Base-by-base conservation (phyloP, 257 asterid species). In the Jasminum sambac region DNA sequence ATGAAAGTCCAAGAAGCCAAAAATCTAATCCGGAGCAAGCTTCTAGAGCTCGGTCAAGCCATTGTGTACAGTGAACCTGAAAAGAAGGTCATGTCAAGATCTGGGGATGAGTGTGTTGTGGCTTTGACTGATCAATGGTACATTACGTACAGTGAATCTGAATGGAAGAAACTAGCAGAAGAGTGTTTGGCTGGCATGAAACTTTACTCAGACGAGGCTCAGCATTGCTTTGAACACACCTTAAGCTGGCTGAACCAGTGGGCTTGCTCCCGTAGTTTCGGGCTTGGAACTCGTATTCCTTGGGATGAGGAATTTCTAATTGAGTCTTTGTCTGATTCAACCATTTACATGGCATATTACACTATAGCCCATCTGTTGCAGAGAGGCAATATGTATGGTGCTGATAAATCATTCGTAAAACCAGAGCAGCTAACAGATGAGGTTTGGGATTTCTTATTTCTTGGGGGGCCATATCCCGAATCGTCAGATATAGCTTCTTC, bases 51-150 rank as follows among this genome's bases (percentile, higher is more conserved):
- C 66, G 83, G 78, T 37, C 88, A 82, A 50, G 97, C 89, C 34
- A 91, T 90, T 44, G 88, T 87, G 58, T 90, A 90, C 30, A 82
- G 96, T 25, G 97, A 90, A 76, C 98, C 98, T 8, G 98, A 90
- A 76, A 93, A 90, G 81, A 90, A 86, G 74, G 98, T 93, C 36
- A 89, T 93, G 84, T 90, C 98, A 5, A 87, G 98, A 84, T 93
- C 98, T 6, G 97, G 98, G 44, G 98, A 93, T 70, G 98, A 93
- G 80, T 93, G 97, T 60, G 96, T 93, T 25, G 97, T 93, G 70
- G 97, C 97, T 38, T 86, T 93, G 85, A 90, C 97, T 50, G 98
- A 93, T 75, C 97, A 93, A 68, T 89, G 98, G 98, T 93, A 90
- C 81, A 76, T 87, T 60, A 89, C 85, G 5, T 93, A 90, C 44